These are phyloP conservation scores for Fusarium caatingaense DNA, from an alignment of 2,329 filamentous ascomycete genomes.

Conservation along the genomic window DNA sequence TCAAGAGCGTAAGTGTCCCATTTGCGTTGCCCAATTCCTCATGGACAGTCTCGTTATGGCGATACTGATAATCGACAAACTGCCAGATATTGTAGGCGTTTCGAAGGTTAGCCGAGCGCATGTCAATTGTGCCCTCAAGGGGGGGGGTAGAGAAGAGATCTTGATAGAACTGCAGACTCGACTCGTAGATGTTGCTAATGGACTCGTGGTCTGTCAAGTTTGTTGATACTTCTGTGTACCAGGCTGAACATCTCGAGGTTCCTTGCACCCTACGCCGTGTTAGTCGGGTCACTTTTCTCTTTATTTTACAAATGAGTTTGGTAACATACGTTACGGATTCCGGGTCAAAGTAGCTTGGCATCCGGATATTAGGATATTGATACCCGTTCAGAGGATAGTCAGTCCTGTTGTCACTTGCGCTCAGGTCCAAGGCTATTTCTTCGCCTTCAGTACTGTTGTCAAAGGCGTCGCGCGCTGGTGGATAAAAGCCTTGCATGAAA, in stretches of 20 bases:
- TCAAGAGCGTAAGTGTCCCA: slow-evolving; percentile 59
- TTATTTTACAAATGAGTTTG: not conserved
- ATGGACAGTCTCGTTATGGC: slow-evolving; percentile 60
- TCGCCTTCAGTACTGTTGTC: slow-evolving; percentile 44
- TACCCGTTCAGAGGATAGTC: slow-evolving; percentile 80
- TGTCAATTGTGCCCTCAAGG: slow-evolving; percentile 53
- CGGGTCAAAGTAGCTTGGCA: slow-evolving; percentile 59
- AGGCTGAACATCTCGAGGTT: slow-evolving; percentile 53
- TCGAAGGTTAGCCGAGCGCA: slow-evolving; percentile 54
- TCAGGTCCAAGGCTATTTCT: slow-evolving; percentile 57
- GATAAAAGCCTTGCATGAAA: slow-evolving; percentile 88
- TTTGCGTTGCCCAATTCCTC: slow-evolving; percentile 52
- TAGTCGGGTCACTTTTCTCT: not conserved
- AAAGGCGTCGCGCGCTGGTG: slow-evolving; percentile 65
- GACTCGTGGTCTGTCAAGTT: slow-evolving; percentile 43
- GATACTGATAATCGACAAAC: slow-evolving; percentile 64
- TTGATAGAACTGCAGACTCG: slow-evolving; percentile 57
- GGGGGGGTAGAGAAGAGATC: slow-evolving; percentile 53
- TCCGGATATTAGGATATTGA: slow-evolving; percentile 78
- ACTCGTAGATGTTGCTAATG: slow-evolving; percentile 43
- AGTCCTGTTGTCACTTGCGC: slow-evolving; percentile 58
- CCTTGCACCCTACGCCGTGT: slow-evolving; percentile 52
- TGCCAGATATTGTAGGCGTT: slow-evolving; percentile 67
- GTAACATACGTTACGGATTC: slow-evolving; percentile 59
- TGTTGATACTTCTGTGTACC: slow-evolving; percentile 48